Conservation (phyloP, 345 rosid species). For the Populus pruinosa region DNA sequence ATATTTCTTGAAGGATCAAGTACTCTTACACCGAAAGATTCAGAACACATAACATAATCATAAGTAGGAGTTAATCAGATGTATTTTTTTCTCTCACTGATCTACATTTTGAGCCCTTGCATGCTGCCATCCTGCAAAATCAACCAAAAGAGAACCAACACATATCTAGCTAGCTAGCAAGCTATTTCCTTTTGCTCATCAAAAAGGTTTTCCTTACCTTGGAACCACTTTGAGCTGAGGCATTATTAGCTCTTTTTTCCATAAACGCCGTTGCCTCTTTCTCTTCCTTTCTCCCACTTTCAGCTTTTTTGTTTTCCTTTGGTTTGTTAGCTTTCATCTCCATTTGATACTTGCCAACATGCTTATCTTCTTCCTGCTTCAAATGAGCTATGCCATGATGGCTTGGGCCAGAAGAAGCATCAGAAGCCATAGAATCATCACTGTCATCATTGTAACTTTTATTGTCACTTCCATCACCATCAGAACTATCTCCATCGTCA, state of each 20-base stretch:
- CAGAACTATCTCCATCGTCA: slow-evolving; percentile 1
- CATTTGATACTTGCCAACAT: not conserved
- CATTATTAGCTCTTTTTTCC: not conserved
- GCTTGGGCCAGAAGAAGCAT: slow-evolving; percentile 65
- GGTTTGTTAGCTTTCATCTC: slow-evolving; percentile 5
- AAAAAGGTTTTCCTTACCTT: slow-evolving; percentile 37
- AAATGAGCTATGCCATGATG: slow-evolving; percentile 14
- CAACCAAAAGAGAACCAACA: not conserved
- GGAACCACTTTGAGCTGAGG: slow-evolving; percentile 27
- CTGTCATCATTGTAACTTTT: slow-evolving; percentile 12
- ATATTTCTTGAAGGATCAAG: not conserved
- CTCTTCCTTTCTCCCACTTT: slow-evolving; percentile 12
- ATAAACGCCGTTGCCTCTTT: slow-evolving; percentile 9
- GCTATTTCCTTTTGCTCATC: slow-evolving; percentile 32
- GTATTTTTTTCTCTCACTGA: slow-evolving; percentile 1
- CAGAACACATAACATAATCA: slow-evolving; percentile 5
- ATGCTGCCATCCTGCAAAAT: not conserved
- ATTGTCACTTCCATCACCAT: slow-evolving; percentile 9
- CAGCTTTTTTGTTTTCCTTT: slow-evolving; percentile 3
- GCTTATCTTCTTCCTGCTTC: slow-evolving; percentile 12
- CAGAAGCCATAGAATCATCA: slow-evolving; percentile 67
- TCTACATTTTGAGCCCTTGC: slow-evolving; percentile 4
- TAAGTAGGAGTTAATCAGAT: not conserved
- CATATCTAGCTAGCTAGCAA: not conserved
- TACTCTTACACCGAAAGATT: not conserved